These are phyloP conservation scores for Didymella keratinophila DNA, from an alignment of 2,329 filamentous ascomycete species.

Conservation along the genomic window DNA sequence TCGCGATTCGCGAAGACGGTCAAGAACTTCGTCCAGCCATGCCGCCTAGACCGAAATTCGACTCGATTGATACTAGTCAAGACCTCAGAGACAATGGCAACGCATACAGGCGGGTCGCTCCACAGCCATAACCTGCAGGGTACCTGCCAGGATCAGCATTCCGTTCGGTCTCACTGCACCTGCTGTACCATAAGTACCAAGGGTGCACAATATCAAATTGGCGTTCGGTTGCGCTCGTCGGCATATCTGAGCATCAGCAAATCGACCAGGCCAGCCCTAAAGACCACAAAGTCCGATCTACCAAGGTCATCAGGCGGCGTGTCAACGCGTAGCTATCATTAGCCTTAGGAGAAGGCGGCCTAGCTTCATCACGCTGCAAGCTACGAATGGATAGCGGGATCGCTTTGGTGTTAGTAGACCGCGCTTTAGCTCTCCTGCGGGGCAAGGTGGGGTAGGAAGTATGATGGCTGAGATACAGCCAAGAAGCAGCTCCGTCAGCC, in stretches of 20 bases:
- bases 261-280: not conserved
- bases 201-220: not conserved
- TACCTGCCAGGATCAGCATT: slow-evolving; percentile 3
- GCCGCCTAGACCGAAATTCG: slow-evolving; percentile 2
- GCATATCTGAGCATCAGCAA: slow-evolving; percentile 1
- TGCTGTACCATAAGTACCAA: not conserved
- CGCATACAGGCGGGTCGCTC: slow-evolving; percentile 15
- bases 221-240: not conserved
- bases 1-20: slow-evolving; percentile 1
- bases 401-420: not conserved
- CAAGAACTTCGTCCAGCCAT: slow-evolving; percentile 5
- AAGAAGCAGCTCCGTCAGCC: slow-evolving; percentile 11
- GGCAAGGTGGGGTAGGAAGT: slow-evolving; percentile 24
- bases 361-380: not conserved
- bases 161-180: not conserved
- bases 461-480: slow-evolving; percentile 16
- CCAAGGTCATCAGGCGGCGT: not conserved
- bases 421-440: slow-evolving; percentile 11
- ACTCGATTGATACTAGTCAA: slow-evolving; percentile 18
- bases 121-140: slow-evolving; percentile 11
- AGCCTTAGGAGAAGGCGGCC: slow-evolving; percentile 4
- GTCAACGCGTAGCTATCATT: not conserved
- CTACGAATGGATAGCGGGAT: not conserved
- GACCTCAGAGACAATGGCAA: slow-evolving; percentile 2
- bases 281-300: not conserved